Conservation (phyloP, 495 filamentous ascomycete species). For the Penicillium lividum region DNA sequence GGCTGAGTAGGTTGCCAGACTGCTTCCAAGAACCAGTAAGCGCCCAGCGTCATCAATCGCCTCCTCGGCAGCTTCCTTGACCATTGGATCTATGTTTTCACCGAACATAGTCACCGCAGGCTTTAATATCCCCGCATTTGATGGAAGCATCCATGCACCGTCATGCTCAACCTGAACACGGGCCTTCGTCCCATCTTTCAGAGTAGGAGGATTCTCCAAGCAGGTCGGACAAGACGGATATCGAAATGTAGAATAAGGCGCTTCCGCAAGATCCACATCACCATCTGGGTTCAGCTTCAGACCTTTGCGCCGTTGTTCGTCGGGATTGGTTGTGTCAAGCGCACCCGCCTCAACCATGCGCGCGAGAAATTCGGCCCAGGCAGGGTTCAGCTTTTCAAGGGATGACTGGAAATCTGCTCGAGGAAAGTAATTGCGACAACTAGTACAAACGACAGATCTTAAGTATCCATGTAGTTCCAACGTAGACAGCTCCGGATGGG, state of each 20-base stretch:
- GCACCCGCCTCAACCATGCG: conserved; percentile 71
- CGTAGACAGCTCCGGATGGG: conserved; percentile 74
- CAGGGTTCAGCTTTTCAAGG: conserved; percentile 78
- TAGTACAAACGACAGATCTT: conserved; percentile 76
- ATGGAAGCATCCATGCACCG: conserved; percentile 72
- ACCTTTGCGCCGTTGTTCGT: conserved; percentile 65
- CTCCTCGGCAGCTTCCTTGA: conserved; percentile 76
- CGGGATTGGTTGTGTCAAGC: conserved; percentile 73
- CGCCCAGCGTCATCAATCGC: conserved; percentile 73
- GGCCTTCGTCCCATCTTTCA: conserved; percentile 55
- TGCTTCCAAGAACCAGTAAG: conserved; percentile 81
- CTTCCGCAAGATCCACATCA: conserved; percentile 87
- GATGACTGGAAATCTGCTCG: conserved; percentile 73
- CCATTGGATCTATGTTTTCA: conserved; percentile 68
- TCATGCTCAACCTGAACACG: conserved; percentile 73
- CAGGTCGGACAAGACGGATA: conserved; percentile 90
- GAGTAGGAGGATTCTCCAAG: conserved; percentile 61
- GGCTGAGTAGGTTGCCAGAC: conserved; percentile 90
- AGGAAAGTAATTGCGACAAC: conserved; percentile 65
- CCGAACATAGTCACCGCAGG: conserved; percentile 96
- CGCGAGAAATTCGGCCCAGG: conserved; percentile 77
- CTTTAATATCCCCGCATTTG: conserved; percentile 81
- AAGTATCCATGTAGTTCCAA: conserved; percentile 91
- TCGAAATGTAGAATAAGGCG: conserved; percentile 83
- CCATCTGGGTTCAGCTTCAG: conserved; percentile 90